Base-by-base conservation (phyloP, 75 land plant genomes). In the Picea sitchensis region DNA sequence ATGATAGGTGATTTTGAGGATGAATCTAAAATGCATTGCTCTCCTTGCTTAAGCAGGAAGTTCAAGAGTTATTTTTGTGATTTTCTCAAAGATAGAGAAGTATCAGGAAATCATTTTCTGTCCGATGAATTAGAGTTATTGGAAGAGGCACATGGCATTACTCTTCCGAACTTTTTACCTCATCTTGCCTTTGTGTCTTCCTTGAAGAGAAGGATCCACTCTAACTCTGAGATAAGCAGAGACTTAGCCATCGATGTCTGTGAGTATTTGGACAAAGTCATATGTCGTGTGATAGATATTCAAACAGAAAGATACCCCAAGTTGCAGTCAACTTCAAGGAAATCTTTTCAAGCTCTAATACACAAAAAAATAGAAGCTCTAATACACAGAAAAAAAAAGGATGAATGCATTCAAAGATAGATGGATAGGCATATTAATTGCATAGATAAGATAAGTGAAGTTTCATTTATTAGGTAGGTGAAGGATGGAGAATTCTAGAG, bases 1-100 rank as follows among this genome's bases (percentile, higher is more conserved):
- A 3, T 84, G 11, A 54, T 78, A 18, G 90, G 90, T 7, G 86
- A 88, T 30, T 86, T 69, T 57, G 80, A 88, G 0, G 82, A 82
- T 34, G 92, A 86, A 14, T 12, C 36, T 0, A 4, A 73, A 0
- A 82, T 88, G 77, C 86, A 86, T 13, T 56, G 26, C 26, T 26
- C 26, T 26, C 26, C 26, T 26, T 26, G 26, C 26, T 26, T 26
- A 67, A 47, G 56, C 14, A 58, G 56, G 72, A 69, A 59, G n/a
- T 26, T 34, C 44, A 6, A 51, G 18, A 3, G 82, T 65, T 44
- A 34, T 68, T 30, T n/a, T 26, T n/a, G 56, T 60, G 51, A 54
- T 71, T 8, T 51, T 26, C 14, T 75, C 54, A 15, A 63, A 61
- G 3, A 64, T 59, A 5, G 59, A 67, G 34, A 61, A 69, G 47